These are phyloP conservation scores for Tarenaya hassleriana DNA, from an alignment of 345 rosid genomes.

Conservation along the genomic window DNA sequence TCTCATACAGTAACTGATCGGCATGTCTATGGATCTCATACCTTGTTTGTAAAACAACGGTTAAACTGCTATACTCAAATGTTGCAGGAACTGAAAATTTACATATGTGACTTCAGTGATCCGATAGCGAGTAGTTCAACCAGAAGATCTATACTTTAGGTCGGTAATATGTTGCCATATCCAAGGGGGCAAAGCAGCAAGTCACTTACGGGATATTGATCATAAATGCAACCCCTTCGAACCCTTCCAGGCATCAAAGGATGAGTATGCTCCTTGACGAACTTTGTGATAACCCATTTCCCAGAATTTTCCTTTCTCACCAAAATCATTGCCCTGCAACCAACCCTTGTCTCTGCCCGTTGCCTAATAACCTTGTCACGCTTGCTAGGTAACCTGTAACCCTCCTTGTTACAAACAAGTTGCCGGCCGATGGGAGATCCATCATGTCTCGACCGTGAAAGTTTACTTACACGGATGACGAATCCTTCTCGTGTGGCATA, in stretches of 20 bases:
- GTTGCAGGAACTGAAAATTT: neutral
- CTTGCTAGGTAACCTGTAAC: slow-evolving; percentile 84
- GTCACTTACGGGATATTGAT: slow-evolving; percentile 89
- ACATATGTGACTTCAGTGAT: no score
- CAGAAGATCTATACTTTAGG: neutral
- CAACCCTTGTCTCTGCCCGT: slow-evolving; percentile 93
- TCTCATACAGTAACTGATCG: no score
- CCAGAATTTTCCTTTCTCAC: slow-evolving; percentile 94
- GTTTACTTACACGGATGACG: slow-evolving; percentile 93
- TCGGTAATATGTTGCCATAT: neutral
- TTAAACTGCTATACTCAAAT: neutral
- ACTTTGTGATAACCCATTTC: no score
- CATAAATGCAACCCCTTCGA: slow-evolving; percentile 84
- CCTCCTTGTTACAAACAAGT: slow-evolving; percentile 96
- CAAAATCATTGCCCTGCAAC: slow-evolving; percentile 97
- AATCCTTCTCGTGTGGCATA: slow-evolving; percentile 88
- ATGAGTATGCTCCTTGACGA: no score
- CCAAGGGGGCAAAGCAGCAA: slow-evolving; percentile 10
- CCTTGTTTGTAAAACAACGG: no score
- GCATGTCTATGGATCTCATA: no score
- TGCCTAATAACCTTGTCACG: slow-evolving; percentile 93
- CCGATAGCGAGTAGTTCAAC: no score
- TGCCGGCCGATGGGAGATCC: slow-evolving; percentile 95
- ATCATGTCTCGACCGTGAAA: slow-evolving; percentile 94
- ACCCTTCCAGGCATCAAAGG: slow-evolving; percentile 79